These are phyloP conservation scores for thale cress (Arabidopsis thaliana) DNA, from an alignment of 345 rosid genomes.

Conservation along the genomic window DNA sequence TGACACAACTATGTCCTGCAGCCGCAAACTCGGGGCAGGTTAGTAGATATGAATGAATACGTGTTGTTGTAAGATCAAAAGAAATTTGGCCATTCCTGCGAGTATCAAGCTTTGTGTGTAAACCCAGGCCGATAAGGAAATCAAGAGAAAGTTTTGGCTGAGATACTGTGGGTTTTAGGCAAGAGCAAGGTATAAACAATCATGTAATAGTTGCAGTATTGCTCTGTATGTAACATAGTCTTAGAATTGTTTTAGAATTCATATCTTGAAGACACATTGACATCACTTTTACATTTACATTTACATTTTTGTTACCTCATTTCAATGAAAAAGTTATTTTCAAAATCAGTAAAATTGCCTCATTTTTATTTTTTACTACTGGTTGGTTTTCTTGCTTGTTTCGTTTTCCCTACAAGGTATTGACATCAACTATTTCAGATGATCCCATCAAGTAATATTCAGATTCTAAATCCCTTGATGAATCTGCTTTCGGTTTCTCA, in stretches of 20 bases:
- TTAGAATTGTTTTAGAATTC: slow-evolving; percentile 71
- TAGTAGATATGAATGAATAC: slow-evolving; percentile 47
- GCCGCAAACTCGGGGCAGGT: slow-evolving; percentile 54
- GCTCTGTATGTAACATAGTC: slow-evolving; percentile 81
- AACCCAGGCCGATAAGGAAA: slow-evolving; percentile 58
- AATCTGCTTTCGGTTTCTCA: slow-evolving; percentile 12
- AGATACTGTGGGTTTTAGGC: slow-evolving; percentile 65
- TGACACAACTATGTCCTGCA: slow-evolving; percentile 40
- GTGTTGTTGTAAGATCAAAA: slow-evolving; percentile 57
- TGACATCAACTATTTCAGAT: slow-evolving; percentile 7
- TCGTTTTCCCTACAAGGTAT: not conserved
- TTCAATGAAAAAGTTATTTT: slow-evolving; percentile 28
- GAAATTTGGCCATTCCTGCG: slow-evolving; percentile 47
- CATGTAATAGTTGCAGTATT: slow-evolving; percentile 67
- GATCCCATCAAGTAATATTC: slow-evolving; percentile 13
- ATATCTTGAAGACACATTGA: slow-evolving; percentile 75
- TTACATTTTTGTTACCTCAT: slow-evolving; percentile 40
- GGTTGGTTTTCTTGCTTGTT: slow-evolving; percentile 11
- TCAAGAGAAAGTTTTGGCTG: slow-evolving; percentile 70
- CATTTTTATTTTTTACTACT: not conserved
- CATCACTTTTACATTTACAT: slow-evolving; percentile 48
- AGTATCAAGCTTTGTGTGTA: slow-evolving; percentile 53
- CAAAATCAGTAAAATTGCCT: slow-evolving; percentile 5
- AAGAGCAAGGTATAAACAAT: slow-evolving; percentile 68
- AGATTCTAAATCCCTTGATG: not conserved